Evolutionary conservation across 2,329 filamentous ascomycete genomes (phyloP), one percentile per base, ranked within the genome.

Genomic region (Daldinia sp.): DNA sequence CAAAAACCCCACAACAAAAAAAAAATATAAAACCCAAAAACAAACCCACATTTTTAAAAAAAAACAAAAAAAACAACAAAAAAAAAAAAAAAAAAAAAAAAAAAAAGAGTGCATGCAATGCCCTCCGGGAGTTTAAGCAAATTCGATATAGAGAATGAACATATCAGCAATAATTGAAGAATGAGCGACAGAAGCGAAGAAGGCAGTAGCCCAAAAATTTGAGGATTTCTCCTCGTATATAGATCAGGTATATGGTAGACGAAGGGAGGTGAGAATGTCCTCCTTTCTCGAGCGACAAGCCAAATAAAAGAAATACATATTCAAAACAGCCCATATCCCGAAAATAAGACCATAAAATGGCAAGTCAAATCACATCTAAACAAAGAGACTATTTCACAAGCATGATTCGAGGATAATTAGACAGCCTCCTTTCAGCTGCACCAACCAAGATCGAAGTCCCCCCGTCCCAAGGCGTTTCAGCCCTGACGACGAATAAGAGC

Each of bases 151-250:
- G 13, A 15, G 21, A 58, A 58, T 49, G 25, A 25, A 39, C 27
- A 30, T 58, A 34, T 56, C n/a, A 21, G 15, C 27, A 45, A 58
- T n/a, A 29, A 15, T 43, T n/a, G 7, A 52, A 52, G 17, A 64
- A 64, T 49, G 54, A 64, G 51, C 47, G 61, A 64, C 45, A 11
- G 41, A n/a, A 61, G 43, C 37, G 41, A 53, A 39, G 13, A 39
- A 23, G 27, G 4, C 13, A n/a, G 15, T 27, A 27, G 21, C 23
- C 39, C 10, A 17, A 32, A 39, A 19, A 34, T n/a, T n/a, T 19
- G 21, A 53, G 34, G 5, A 50, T 9, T 15, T n/a, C 8, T 41
- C 21, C 17, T 21, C 13, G 17, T n/a, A 23, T 10, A 45, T 23
- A 34, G 21, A 48, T 11, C 10, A 30, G 17, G 15, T 10, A 15